These are phyloP conservation scores for Vitis hybrid DNA, from an alignment of 177 flowering plant genomes.

Conservation along the genomic window DNA sequence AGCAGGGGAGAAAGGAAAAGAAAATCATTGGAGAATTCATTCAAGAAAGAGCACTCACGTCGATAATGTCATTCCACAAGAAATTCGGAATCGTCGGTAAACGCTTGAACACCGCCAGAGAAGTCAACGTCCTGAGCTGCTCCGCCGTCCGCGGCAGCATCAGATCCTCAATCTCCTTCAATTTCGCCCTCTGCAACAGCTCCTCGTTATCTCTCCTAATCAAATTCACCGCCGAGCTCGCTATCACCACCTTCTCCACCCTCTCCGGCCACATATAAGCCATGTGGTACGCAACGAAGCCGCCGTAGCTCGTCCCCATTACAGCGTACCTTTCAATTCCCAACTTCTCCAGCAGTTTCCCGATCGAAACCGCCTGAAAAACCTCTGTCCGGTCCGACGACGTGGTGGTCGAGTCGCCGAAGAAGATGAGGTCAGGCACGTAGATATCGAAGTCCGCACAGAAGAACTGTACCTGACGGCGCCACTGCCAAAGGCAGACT, in stretches of 20 bases:
- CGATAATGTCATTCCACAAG: constrained; percentile 49
- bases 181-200: constrained; percentile 44
- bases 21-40: background rate
- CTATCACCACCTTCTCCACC: constrained; percentile 76
- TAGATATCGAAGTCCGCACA: constrained; percentile 48
- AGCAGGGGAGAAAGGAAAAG: background rate
- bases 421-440: constrained; percentile 78
- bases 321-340: constrained; percentile 47
- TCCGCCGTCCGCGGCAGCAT: constrained; percentile 58
- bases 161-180: constrained; percentile 40
- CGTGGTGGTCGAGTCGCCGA: constrained; percentile 58
- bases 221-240: constrained; percentile 75
- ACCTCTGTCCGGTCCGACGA: constrained; percentile 59
- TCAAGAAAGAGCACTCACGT: constrained; percentile 26
- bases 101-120: constrained; percentile 26
- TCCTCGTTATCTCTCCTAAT: constrained; percentile 36
- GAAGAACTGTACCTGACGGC: constrained; percentile 45
- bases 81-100: constrained; percentile 48
- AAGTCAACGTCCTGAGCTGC: constrained; percentile 36
- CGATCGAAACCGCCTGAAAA: constrained; percentile 66
- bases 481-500: constrained; percentile 69
- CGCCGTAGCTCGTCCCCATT: constrained; percentile 87
- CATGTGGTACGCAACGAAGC: constrained; percentile 73
- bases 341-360: constrained; percentile 48
- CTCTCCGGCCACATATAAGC: constrained; percentile 62